Evolutionary conservation across 2,329 filamentous ascomycete genomes (phyloP), one percentile per base, ranked within the genome.

Genomic region (Eurotiales sp.): DNA sequence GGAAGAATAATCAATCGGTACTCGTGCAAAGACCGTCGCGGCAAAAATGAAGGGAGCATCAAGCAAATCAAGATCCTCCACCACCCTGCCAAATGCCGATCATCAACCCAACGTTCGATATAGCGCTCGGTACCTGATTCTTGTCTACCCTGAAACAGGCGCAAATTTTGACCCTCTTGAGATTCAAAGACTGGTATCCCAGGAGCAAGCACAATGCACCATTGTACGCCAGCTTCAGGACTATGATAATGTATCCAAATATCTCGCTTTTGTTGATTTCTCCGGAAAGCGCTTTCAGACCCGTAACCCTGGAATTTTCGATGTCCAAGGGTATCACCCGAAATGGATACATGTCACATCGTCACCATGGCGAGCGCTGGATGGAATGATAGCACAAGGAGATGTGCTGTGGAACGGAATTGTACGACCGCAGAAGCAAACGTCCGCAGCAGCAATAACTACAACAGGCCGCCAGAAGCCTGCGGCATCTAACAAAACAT

Each of bases 51-150:
- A 27, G 10, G 25, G 25, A 27, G 25, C 25, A 27, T 27, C 25
- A 6, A 27, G 25, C 25, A 27, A 27, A 27, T 27, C 25, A 27
- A 27, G 25, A 10, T 27, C 25, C 25, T 27, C 37, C 36, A 40
- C 6, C 36, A 40, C n/a, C 4, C 37, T 6, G 10, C 15, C 37
- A 21, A 14, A 6, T 40, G 36, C 37, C 37, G 37, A 41, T 41
- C 37, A n/a, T 19, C 37, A n/a, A 41, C 22, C 21, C 37, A 41
- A n/a, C 37, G 37, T 19, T 19, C 37, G 37, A 41, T 41, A 41
- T n/a, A 41, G 37, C 37, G 37, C 37, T 22, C 37, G 37, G n/a
- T 41, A 41, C n/a, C 37, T 41, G 10, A 41, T 41, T 41, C 37
- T 41, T n/a, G n/a, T 41, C 15, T 41, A 41, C 22, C 12, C 10